Evolutionary conservation across 495 filamentous ascomycete species (phyloP), one percentile per base, ranked within the genome.

Genomic region (Penicillium subrubescens): DNA sequence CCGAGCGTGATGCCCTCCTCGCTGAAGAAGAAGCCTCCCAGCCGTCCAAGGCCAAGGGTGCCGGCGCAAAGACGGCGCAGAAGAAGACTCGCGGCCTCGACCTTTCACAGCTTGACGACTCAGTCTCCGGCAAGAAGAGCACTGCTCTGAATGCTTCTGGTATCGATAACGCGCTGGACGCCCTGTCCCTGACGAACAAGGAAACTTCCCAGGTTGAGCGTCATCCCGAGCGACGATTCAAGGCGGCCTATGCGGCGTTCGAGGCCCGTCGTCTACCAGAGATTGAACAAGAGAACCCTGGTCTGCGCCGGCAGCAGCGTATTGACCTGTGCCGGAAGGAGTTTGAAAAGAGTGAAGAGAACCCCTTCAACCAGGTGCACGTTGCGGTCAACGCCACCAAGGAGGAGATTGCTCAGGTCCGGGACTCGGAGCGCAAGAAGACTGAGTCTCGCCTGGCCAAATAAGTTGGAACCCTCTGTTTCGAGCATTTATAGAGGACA

Each of bases 91-190:
- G 77, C 37, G 84, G 83, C 44, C 84, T 94, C 55, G 89, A 92
- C 65, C 83, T 93, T 39, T 83, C 87, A 23, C 86, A 92, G 64
- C 84, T 92, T 37, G 88, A 89, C 54, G 83, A 85, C 53, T 77
- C 81, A 52, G 73, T 77, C 7, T 64, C 73, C 3, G 73, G 75
- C 56, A 77, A 80, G 63, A 82, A 81, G 46, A 66, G 67, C 15
- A 67, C 83, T 4, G 73, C 90, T 1, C 84, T 97, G 60, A 91
- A 86, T 68, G 93, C 93, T 8, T 84, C 89, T 15, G 92, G 92
- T 65, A 96, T 97, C 72, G 94, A 97, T 73, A 92, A 96, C 66
- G 92, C 92, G 6, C 84, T 98, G 44, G 93, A 97, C 67, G 92
- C 91, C 14, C 85, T 97, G 29, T 84, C 83, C 10, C 66, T 96